phyloP scores from a whole-genome alignment of 106 monocot species.

The Hemerocallis citrina region DNA sequence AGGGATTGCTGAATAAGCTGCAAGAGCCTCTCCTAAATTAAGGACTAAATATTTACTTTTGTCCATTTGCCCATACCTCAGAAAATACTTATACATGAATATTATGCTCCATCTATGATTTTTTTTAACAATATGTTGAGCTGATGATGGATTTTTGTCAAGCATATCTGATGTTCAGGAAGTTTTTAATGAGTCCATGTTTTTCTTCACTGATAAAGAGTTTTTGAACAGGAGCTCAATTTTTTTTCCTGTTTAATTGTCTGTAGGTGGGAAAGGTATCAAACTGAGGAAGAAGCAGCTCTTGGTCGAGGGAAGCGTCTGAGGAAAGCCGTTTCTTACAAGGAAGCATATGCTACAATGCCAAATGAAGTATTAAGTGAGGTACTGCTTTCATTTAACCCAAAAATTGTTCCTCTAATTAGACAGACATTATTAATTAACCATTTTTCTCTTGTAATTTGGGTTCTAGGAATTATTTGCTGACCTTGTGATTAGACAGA shows the following conservation, averaged over 20 bases:
- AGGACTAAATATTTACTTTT: too few species aligned
- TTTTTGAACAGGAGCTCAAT: neutral
- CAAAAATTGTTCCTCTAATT: neutral
- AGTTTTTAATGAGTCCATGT: too few species aligned
- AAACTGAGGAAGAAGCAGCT: slow-evolving; percentile 75
- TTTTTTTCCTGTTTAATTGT: neutral
- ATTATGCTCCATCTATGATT: too few species aligned
- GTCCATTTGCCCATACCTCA: too few species aligned
- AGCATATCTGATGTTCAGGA: too few species aligned
- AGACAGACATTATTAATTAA: neutral
- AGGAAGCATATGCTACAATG: slow-evolving; percentile 58
- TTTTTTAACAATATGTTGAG: too few species aligned
- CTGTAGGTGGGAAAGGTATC: slow-evolving; percentile 78
- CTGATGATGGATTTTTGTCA: too few species aligned
- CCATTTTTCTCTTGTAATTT: neutral
- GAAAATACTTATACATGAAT: too few species aligned
- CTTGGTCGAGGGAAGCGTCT: slow-evolving; percentile 90
- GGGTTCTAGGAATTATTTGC: neutral
- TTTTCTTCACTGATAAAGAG: too few species aligned
- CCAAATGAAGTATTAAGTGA: slow-evolving; percentile 72
- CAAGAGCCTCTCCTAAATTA: too few species aligned
- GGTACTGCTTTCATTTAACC: slow-evolving; percentile 25
- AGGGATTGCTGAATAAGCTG: too few species aligned
- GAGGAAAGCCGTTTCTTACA: slow-evolving; percentile 90
- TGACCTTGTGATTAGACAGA: too few species aligned